A percentile compares a stretch with the other conserved stretches of the same genome.
Conservation (phyloP, 345 rosid genomes). For the Salix udensis region DNA sequence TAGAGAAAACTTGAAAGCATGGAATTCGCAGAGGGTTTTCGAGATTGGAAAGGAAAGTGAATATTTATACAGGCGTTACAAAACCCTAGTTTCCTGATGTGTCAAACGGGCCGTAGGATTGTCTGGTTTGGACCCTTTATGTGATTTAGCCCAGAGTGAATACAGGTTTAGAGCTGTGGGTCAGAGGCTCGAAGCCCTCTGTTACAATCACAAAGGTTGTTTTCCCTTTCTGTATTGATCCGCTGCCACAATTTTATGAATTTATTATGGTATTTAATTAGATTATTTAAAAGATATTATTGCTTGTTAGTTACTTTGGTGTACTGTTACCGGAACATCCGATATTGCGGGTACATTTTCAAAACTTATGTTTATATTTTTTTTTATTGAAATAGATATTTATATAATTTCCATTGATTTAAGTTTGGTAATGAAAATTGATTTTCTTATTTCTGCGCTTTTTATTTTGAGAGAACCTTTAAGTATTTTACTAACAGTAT, state of each 20-base stretch:
- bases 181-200: background rate
- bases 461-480: too few species aligned
- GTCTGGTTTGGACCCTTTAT: background rate
- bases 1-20: background rate
- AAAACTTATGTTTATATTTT: too few species aligned
- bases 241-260: background rate
- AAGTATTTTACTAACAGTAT: too few species aligned
- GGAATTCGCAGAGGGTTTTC: background rate
- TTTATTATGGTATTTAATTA: background rate
- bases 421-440: too few species aligned
- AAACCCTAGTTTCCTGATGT: conserved; percentile 6
- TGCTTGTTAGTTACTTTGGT: background rate
- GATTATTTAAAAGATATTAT: background rate
- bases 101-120: background rate
- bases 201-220: background rate
- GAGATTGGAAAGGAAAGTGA: background rate
- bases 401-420: too few species aligned
- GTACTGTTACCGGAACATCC: too few species aligned
- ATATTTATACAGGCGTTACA: background rate
- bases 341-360: too few species aligned
- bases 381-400: too few species aligned
- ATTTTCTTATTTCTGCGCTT: too few species aligned
- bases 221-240: background rate
- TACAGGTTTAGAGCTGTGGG: background rate
- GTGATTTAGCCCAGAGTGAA: background rate